phyloP scores from a whole-genome alignment of 1,284 basidiomycete species.

The Cutaneotrichosporon spelunceum region DNA sequence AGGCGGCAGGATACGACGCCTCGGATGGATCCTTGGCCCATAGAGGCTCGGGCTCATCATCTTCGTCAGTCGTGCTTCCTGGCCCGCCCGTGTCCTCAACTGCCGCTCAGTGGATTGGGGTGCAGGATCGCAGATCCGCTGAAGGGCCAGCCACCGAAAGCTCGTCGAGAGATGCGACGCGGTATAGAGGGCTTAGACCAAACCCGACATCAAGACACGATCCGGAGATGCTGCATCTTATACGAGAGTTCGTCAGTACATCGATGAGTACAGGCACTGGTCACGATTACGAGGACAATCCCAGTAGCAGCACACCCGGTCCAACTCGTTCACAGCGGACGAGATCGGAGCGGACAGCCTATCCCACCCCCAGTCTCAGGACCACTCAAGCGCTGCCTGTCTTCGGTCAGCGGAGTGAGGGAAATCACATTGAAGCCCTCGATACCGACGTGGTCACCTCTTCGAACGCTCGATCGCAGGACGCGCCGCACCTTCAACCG shows the following conservation, averaged over 20 bases:
- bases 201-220: neutral
- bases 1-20: neutral
- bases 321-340: neutral
- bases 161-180: neutral
- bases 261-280: neutral
- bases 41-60: constrained; percentile 7
- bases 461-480: neutral
- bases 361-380: neutral
- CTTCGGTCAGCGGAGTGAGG: neutral
- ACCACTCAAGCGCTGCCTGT: neutral
- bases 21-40: constrained; percentile 14
- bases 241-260: neutral
- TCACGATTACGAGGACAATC: neutral
- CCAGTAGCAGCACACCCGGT: neutral
- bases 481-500: neutral
- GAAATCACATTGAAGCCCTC: neutral
- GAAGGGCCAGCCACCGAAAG: neutral
- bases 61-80: constrained; percentile 5
- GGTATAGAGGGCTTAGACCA: neutral
- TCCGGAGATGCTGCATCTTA: neutral
- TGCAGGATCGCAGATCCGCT: neutral
- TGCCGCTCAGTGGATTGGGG: constrained; percentile 3
- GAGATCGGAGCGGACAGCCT: neutral
- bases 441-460: neutral
- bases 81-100: constrained; percentile 4